Evolutionary conservation across 1,284 basidiomycete genomes (phyloP).

Genomic region (Ustilago cynodontis): DNA sequence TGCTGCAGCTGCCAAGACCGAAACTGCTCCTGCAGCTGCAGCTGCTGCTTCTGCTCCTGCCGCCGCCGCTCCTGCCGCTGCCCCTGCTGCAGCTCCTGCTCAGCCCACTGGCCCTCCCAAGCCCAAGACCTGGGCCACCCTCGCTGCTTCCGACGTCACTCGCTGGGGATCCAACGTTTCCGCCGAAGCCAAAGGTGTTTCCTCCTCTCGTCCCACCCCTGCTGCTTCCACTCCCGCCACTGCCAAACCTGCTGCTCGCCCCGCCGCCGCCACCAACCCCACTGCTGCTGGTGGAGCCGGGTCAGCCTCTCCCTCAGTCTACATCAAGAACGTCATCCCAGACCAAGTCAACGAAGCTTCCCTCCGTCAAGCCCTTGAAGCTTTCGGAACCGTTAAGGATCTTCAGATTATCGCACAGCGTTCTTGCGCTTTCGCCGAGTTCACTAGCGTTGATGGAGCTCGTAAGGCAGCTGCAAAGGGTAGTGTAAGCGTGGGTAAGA

Average conservation of each 20-base stretch:
- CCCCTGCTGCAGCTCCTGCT: slow-evolving; percentile 58
- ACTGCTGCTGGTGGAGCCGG: slow-evolving; percentile 3
- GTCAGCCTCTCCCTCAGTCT: slow-evolving; percentile 54
- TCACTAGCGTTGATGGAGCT: slow-evolving; percentile 81
- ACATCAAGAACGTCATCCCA: slow-evolving; percentile 76
- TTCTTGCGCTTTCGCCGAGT: slow-evolving; percentile 96
- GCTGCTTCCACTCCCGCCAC: slow-evolving; percentile 53
- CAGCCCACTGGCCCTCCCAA: slow-evolving; percentile 54
- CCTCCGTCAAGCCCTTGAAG: slow-evolving; percentile 76
- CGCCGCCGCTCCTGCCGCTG: slow-evolving; percentile 63
- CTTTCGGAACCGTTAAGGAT: slow-evolving; percentile 88
- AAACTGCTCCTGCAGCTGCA: slow-evolving; percentile 67
- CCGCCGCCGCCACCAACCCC: slow-evolving; percentile 5
- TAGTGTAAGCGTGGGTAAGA: slow-evolving; percentile 80
- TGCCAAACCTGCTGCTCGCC: background rate
- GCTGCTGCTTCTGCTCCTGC: slow-evolving; percentile 67
- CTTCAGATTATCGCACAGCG: slow-evolving; percentile 87
- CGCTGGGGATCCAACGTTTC: slow-evolving; percentile 66
- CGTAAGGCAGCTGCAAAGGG: slow-evolving; percentile 88
- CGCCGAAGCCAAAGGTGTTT: slow-evolving; percentile 55
- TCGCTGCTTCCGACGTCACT: slow-evolving; percentile 63
- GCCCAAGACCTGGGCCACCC: slow-evolving; percentile 69
- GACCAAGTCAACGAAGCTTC: slow-evolving; percentile 78
- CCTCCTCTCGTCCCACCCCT: slow-evolving; percentile 47
- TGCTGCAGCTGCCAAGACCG: slow-evolving; percentile 37